Conservation (phyloP, 2,329 filamentous ascomycete species). For the Monilinia fructicola region DNA sequence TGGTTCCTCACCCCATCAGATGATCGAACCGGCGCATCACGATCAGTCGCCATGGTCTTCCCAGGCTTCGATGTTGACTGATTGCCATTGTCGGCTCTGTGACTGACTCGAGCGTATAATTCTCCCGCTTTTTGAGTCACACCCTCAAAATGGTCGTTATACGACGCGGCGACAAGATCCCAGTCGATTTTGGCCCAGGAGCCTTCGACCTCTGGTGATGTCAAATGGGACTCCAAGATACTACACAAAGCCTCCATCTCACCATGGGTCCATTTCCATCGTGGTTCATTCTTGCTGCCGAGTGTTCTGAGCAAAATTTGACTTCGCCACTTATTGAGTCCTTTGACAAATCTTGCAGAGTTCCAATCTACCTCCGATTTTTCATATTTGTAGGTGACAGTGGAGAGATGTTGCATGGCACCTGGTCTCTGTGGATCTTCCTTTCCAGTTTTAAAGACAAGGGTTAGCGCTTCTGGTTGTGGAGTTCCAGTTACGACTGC, state of each 20-base stretch:
- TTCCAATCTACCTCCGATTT: not conserved
- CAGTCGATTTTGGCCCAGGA: not conserved
- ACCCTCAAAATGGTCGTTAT: not conserved
- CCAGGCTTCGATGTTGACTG: not conserved
- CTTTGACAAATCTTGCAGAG: not conserved
- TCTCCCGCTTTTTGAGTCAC: not conserved
- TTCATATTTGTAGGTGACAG: not conserved
- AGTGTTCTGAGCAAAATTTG: constrained; percentile 1
- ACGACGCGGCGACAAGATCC: not conserved
- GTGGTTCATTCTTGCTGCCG: not conserved
- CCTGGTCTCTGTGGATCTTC: not conserved
- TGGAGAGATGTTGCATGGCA: not conserved
- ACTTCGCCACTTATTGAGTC: constrained; percentile 11
- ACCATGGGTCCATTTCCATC: not conserved
- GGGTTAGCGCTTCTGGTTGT: not conserved
- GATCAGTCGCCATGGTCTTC: not conserved
- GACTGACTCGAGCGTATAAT: not conserved
- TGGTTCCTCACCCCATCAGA: not conserved
- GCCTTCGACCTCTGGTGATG: not conserved
- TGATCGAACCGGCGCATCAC: not conserved
- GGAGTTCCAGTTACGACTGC: not conserved
- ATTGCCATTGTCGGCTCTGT: not conserved
- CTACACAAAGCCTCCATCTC: not conserved
- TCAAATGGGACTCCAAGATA: not conserved
- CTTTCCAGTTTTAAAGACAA: not conserved